Conservation (phyloP, 208 protist species). For the Sergeia podlipaevii region DNA sequence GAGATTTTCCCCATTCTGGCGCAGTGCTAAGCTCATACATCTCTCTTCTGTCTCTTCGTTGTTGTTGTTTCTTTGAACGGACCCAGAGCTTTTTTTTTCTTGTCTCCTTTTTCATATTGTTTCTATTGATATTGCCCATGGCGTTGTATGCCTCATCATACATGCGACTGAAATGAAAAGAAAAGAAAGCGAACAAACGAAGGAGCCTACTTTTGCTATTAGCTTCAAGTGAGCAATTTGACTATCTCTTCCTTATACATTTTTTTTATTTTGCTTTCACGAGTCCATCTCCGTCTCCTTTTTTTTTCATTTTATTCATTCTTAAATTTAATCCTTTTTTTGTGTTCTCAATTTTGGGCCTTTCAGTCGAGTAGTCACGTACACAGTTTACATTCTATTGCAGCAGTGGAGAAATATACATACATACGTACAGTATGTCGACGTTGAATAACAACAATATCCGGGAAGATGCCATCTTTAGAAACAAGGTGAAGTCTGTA, state of each 20-base stretch:
- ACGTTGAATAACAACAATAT: conserved; percentile 66
- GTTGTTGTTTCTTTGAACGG: neutral
- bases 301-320: neutral
- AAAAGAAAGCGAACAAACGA: neutral
- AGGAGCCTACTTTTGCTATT: neutral
- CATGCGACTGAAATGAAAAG: too few relatives aligned
- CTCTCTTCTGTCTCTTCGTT: conserved; percentile 1
- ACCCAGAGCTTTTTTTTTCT: conserved; percentile 5
- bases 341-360: conserved; percentile 7
- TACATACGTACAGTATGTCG: conserved; percentile 28
- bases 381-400: too few relatives aligned
- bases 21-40: neutral
- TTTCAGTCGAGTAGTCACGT: conserved; percentile 3
- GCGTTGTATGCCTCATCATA: too few relatives aligned
- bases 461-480: conserved; percentile 67
- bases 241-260: neutral
- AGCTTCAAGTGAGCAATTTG: conserved; percentile 3
- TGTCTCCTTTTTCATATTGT: conserved; percentile 1
- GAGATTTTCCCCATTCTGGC: neutral
- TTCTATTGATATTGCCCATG: too few relatives aligned
- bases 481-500: conserved; percentile 57
- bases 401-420: too few relatives aligned
- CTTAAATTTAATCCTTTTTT: too few relatives aligned
- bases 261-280: conserved; percentile 15
- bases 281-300: neutral